These are phyloP conservation scores for Passiflora organensis DNA, from an alignment of 345 rosid genomes.

Conservation along the genomic window DNA sequence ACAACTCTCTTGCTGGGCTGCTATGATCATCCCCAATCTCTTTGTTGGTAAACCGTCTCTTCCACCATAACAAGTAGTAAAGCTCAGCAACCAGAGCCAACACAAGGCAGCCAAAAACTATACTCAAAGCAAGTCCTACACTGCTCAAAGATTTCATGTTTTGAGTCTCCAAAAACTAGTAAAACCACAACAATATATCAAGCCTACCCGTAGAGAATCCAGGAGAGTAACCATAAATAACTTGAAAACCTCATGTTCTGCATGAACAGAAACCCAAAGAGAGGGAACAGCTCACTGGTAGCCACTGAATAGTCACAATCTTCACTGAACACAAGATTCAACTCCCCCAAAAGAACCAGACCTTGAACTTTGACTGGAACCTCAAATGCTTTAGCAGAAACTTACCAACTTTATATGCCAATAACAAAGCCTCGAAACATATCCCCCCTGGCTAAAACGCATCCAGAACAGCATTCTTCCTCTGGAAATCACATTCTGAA, in stretches of 20 bases:
- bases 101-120: constrained; percentile 76
- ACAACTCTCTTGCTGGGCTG: constrained; percentile 69
- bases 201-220: background rate
- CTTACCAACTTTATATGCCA: constrained; percentile 27
- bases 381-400: constrained; percentile 4
- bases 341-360: constrained; percentile 17
- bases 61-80: constrained; percentile 90
- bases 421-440: constrained; percentile 6
- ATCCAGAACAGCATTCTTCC: constrained; percentile 19
- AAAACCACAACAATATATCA: background rate
- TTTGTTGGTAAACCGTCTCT: constrained; percentile 50
- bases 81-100: constrained; percentile 82
- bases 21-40: constrained; percentile 52
- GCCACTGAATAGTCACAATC: constrained; percentile 21
- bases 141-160: constrained; percentile 87
- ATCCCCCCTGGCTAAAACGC: constrained; percentile 16
- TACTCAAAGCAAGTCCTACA: constrained; percentile 88
- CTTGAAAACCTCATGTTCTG: background rate
- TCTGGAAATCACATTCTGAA: constrained; percentile 30
- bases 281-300: constrained; percentile 1
- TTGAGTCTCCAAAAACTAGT: constrained; percentile 5
- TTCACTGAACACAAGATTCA: constrained; percentile 23
- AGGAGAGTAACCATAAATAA: constrained; percentile 11
- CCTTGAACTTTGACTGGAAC: constrained; percentile 24
- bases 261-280: constrained; percentile 2